Base-by-base conservation (phyloP, 1,284 basidiomycete genomes). In the Ceratobasidium sp. region DNA sequence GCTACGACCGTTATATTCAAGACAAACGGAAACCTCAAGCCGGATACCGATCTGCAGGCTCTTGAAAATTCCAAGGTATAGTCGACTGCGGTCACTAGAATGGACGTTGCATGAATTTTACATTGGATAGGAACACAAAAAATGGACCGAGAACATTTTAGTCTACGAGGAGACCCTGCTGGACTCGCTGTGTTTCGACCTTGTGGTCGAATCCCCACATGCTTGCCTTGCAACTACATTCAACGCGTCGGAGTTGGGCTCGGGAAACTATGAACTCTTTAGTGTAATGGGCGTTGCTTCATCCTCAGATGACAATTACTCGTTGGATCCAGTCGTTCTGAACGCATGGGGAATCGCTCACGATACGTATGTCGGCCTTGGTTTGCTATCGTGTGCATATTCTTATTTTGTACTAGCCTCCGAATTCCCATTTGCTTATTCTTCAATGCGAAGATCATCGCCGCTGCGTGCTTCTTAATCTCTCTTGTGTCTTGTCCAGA, bases 161-260 rank as follows among this genome's bases (percentile, higher is more conserved):
- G 84, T 89, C 26, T 91, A 90, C 0, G 96, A 98, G 83, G 95
- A 97, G 84, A 89, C 91, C 26, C 86, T 96, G 0, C 86, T 98
- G 7, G 95, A 96, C 81, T 92, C 94, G 0, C 86, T 98, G 4
- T 97, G 95, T 85, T 98, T 98, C 82, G 96, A 98, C 83, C 92
- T 97, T 82, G 89, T 92, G 45, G 90, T 96, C 26, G 90, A 91
- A 77, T 95, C 91, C 80, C 94, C 95, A 26, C 95, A 96, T 81
- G 88, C 90, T 31, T 87, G 92, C 65, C 85, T 96, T 53, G 89
- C 90, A 56, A 90, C 90, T 80, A 85, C 91, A 26, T 92, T 91
- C 81, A 69, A 31, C 80, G 80, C 71, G 20, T 26, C 31, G 60
- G 47, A 49, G 58, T 45, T 65, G 17, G 71, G 76, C 20, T 8